Evolutionary conservation across 495 filamentous ascomycete genomes (phyloP).

Genomic region (Neurospora sp.): DNA sequence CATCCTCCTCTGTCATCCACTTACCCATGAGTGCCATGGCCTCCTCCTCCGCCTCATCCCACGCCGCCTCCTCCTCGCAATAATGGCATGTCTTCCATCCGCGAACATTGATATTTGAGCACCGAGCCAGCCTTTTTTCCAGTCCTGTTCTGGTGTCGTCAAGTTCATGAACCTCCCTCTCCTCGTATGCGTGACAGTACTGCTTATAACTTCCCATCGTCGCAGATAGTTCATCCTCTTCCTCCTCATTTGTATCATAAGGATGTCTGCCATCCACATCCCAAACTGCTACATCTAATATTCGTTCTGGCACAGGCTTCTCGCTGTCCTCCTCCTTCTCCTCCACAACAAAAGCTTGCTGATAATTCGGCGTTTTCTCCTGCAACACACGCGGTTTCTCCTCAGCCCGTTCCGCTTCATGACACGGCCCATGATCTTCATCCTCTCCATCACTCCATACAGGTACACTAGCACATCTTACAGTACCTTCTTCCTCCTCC

Average conservation of each 20-base stretch:
- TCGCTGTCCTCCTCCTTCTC: no score
- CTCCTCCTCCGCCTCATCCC: background rate
- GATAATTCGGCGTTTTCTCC: background rate
- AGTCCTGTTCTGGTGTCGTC: background rate
- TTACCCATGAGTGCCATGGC: background rate
- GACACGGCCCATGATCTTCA: background rate
- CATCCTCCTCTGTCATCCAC: background rate
- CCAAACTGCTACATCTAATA: background rate
- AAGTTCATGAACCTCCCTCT: background rate
- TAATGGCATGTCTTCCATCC: background rate
- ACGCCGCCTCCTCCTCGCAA: slow-evolving; percentile 7
- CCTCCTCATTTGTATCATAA: background rate
- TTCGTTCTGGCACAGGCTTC: no score
- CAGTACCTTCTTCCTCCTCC: background rate
- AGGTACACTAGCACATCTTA: background rate
- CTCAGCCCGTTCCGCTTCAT: background rate
- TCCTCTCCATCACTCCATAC: background rate
- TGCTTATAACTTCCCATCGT: background rate
- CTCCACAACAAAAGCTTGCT: no score
- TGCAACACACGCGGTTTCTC: background rate
- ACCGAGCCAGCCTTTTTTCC: background rate
- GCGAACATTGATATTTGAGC: background rate
- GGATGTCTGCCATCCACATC: background rate
- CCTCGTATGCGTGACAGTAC: no score
- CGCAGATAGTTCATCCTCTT: background rate